Evolutionary conservation across 768 basidiomycete species (phyloP).

Genomic region (Podaxis carcinomalis): DNA sequence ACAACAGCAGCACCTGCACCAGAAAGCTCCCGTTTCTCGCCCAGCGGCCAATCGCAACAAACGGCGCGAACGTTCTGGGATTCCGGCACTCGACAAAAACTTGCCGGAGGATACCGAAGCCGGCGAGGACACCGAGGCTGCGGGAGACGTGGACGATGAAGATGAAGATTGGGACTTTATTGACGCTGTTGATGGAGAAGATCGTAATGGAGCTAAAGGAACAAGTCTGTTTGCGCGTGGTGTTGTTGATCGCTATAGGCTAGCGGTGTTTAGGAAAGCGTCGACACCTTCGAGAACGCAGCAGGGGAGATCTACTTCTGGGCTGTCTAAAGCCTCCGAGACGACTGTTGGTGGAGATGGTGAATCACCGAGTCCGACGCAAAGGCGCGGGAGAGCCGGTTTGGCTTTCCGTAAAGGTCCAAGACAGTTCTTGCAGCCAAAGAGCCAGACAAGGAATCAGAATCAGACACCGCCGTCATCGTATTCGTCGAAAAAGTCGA

Average conservation of each 20-base stretch:
- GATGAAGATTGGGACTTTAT: constrained; percentile 94
- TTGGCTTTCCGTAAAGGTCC: constrained; percentile 67
- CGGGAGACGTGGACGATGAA: constrained; percentile 40
- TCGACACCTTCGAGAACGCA: constrained; percentile 46
- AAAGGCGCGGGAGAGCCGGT: constrained; percentile 64
- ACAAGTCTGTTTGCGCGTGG: constrained; percentile 87
- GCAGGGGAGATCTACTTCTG: constrained; percentile 50
- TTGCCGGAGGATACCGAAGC: constrained; percentile 41
- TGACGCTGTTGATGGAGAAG: constrained; percentile 76
- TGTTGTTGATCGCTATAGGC: constrained; percentile 81
- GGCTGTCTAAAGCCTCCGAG: constrained; percentile 53
- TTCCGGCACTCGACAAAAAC: constrained; percentile 74
- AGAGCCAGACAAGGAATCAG: constrained; percentile 19
- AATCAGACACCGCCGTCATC: constrained; percentile 46
- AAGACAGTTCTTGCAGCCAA: constrained; percentile 67
- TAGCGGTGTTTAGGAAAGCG: constrained; percentile 84
- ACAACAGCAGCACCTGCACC: constrained; percentile 10
- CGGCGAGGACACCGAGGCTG: constrained; percentile 39
- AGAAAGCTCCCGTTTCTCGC: constrained; percentile 21
- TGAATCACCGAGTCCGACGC: constrained; percentile 43
- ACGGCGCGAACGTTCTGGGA: constrained; percentile 79
- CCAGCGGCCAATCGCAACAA: constrained; percentile 26
- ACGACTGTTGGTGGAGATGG: constrained; percentile 31
- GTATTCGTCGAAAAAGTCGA: constrained; percentile 37
- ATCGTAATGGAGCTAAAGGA: constrained; percentile 75